Percentiles rank a stretch among this genome's conserved stretches.
Evolutionary conservation across 805 yeast genomes (phyloP).

Genomic region (Yarrowia hollandica): DNA sequence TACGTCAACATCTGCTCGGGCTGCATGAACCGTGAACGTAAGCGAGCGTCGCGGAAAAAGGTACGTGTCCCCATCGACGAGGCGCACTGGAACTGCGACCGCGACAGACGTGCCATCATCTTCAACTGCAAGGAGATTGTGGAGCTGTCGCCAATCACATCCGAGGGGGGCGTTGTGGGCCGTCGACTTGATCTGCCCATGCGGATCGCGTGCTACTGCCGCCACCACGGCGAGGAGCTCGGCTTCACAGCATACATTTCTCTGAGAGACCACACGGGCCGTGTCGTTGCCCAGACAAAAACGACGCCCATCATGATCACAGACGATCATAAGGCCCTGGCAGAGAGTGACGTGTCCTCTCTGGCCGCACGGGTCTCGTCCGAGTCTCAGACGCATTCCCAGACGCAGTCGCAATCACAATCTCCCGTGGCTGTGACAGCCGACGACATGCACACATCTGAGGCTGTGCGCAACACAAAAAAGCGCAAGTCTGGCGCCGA

Average conservation of each 20-base stretch:
- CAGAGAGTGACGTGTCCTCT: conserved; percentile 1
- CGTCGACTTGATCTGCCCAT: conserved; percentile 55
- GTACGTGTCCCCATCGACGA: conserved; percentile 70
- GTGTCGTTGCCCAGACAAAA: conserved; percentile 67
- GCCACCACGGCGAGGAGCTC: conserved; percentile 86
- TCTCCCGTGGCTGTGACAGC: no score
- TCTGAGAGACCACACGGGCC: conserved; percentile 59
- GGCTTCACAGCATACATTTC: conserved; percentile 65
- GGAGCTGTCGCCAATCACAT: conserved; percentile 46
- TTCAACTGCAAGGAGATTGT: conserved; percentile 89
- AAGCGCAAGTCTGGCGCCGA: conserved; percentile 8
- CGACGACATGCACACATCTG: background rate
- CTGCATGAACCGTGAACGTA: conserved; percentile 89
- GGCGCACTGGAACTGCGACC: conserved; percentile 74
- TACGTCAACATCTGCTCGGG: conserved; percentile 81
- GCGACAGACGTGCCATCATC: conserved; percentile 78
- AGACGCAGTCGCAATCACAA: background rate
- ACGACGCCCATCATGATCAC: conserved; percentile 84
- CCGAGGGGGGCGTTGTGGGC: conserved; percentile 33
- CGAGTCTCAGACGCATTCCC: conserved; percentile 15
- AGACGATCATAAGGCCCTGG: conserved; percentile 77
- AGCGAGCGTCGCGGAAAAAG: conserved; percentile 91
- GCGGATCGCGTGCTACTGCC: conserved; percentile 90
- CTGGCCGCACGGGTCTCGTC: background rate
- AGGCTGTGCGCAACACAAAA: background rate